Base-by-base conservation (phyloP, 78 protist species). In the Acrasis kona region DNA sequence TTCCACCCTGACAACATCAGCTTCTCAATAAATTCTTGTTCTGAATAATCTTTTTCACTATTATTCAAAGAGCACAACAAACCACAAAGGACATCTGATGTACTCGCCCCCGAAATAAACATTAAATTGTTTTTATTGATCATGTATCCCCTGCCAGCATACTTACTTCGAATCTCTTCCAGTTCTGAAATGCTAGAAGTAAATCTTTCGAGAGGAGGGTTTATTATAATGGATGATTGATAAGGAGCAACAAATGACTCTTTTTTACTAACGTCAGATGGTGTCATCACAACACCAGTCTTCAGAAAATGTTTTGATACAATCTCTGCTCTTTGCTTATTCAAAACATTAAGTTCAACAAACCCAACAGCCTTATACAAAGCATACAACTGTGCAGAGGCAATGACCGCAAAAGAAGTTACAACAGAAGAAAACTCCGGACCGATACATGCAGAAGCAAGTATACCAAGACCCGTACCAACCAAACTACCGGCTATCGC, bases 401-500 rank as follows among this genome's bases (percentile, higher is more conserved):
- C 2, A 19, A 28, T 32, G n/a, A 41, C 29, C 37, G 29, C 12
- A 35, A 79, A 35, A 27, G 38, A 9, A 27, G 41, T 37, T 3
- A 1, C 2, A 10, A 76, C 31, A 36, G 0, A 27, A 10, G 10
- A n/a, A 6, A 58, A 35, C 28, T 3, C 1, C 3, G 31, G 27
- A 1, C 78, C 73, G 0, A 82, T 5, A 1, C 31, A 2, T 35
- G 40, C 35, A 28, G 81, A 58, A 30, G 72, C 36, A 6, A 76
- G 9, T 27, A 32, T 41, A 34, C 86, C 81, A 31, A 68, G 12
- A 12, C 65, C 57, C 3, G 78, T 79, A 27, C 88, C 88, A 1
- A 81, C 0, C 1, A 75, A 3, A 2, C 71, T 39, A n/a, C 70
- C 50, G 28, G 39, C 72, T 12, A 65, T 80, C 19, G 77, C 12